Evolutionary conservation across 441 rosid species (phyloP), one percentile per base, ranked within the genome.

Genomic region (Euphorbia celastroides): DNA sequence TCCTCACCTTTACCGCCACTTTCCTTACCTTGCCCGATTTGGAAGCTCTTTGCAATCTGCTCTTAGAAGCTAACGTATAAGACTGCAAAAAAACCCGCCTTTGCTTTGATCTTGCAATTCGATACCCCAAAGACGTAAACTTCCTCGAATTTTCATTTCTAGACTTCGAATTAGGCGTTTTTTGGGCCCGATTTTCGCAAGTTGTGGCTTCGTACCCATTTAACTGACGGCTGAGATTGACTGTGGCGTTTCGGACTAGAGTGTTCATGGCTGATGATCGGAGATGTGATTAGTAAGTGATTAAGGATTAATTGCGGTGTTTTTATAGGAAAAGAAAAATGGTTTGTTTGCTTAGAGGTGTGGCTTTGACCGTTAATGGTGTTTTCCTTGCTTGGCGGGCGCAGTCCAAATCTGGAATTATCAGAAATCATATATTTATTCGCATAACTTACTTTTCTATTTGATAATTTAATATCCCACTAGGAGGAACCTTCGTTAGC

Each of bases 41-140:
- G 0, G 78, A 48, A 48, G 56, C 60, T 22, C 74, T 41, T 54
- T 58, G 74, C 67, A 70, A 42, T 7, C 26, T 75, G 48, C 78
- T 75, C 11, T 50, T 38, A 0, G 86, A 72, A 0, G 74, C 73
- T 67, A 86, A 63, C 71, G 64, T 77, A 69, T 83, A 86, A 0
- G 83, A 79, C 5, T 62, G 80, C 17, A 86, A 74, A 36, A 79
- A 84, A 22, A 80, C 70, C 75, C 44, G 85, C 78, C 88, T 67
- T 17, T 77, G 78, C 75, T 41, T 83, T 0, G 83, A 84, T 68
- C 81, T 65, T 50, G 69, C 76, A 9, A 77, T 64, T 67, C 72
- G 61, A 58, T 74, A 70, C 41, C 73, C 69, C 0, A 41, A 42
- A 10, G 82, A 74, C 44, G 50, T 30, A 55, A 14, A 44, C 62